Conservation (phyloP, 179 eudicot genomes). For the Beta macrorhiza region DNA sequence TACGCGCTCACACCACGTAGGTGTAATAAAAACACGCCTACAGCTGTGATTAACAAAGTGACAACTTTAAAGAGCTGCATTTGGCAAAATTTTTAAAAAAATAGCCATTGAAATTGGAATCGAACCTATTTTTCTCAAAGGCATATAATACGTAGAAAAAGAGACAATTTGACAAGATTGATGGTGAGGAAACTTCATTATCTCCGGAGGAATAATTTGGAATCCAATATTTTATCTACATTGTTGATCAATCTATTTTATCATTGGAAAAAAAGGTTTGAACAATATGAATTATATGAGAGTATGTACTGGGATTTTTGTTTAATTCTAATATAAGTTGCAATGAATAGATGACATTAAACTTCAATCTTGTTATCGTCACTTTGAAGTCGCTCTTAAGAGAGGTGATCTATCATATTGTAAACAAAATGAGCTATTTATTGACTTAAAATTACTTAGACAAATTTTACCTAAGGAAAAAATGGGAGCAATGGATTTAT, state of each 20-base stretch:
- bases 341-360: background rate
- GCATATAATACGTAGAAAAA: background rate
- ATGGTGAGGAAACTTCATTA: background rate
- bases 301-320: background rate
- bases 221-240: background rate
- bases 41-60: too few relatives aligned
- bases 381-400: constrained; percentile 14
- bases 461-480: background rate
- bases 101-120: background rate
- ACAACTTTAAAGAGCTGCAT: too few relatives aligned
- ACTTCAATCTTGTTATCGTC: background rate
- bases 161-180: background rate
- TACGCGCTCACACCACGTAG: too few relatives aligned
- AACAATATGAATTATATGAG: background rate
- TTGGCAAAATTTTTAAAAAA: too few relatives aligned
- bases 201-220: background rate
- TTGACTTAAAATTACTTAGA: constrained; percentile 8
- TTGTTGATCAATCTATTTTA: too few relatives aligned
- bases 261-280: background rate
- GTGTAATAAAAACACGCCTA: too few relatives aligned
- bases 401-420: background rate
- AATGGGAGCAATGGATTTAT: constrained; percentile 14
- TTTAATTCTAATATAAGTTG: background rate
- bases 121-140: background rate
- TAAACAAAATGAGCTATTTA: constrained; percentile 1